Conservation (phyloP, 2,329 filamentous ascomycete species). For the Colletotrichum ledebouriae region DNA sequence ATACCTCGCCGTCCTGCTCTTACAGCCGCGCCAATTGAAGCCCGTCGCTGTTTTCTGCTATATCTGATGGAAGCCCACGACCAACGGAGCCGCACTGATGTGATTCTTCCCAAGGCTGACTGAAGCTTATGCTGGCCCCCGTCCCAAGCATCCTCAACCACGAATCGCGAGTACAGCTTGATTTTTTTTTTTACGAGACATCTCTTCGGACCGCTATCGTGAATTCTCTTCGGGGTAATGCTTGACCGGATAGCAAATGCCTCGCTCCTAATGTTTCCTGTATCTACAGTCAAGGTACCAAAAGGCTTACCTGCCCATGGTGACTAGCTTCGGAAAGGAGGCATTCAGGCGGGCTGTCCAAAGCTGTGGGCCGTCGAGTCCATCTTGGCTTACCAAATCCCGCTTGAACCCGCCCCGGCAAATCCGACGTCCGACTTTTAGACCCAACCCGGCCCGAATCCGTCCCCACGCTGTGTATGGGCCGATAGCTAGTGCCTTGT, state of each 20-base stretch:
- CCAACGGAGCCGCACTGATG: slow-evolving; percentile 1
- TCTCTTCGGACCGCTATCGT: slow-evolving; percentile 1
- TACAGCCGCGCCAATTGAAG: slow-evolving; percentile 30
- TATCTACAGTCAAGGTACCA: neutral
- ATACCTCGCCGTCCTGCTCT: neutral
- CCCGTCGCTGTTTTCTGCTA: slow-evolving; percentile 18
- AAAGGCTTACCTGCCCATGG: neutral
- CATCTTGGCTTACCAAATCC: slow-evolving; percentile 30
- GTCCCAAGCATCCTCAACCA: slow-evolving; percentile 2
- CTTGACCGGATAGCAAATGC: slow-evolving; percentile 6
- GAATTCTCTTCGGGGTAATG: slow-evolving; percentile 15
- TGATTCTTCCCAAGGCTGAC: neutral
- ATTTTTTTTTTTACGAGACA: slow-evolving; percentile 24
- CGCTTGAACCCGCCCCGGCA: slow-evolving; percentile 24
- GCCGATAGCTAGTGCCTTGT: neutral
- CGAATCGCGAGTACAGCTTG: slow-evolving; percentile 16
- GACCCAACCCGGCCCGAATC: slow-evolving; percentile 31
- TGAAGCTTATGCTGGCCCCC: too few relatives aligned
- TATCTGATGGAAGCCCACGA: slow-evolving; percentile 26
- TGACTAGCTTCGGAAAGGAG: neutral
- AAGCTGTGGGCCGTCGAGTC: neutral
- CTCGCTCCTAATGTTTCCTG: neutral
- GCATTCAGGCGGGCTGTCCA: slow-evolving; percentile 4
- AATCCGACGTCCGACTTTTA: slow-evolving; percentile 34
- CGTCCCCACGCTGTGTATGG: slow-evolving; percentile 1